phyloP scores from a whole-genome alignment of 2,329 filamentous ascomycete genomes.

The Trichoderma sp. region DNA sequence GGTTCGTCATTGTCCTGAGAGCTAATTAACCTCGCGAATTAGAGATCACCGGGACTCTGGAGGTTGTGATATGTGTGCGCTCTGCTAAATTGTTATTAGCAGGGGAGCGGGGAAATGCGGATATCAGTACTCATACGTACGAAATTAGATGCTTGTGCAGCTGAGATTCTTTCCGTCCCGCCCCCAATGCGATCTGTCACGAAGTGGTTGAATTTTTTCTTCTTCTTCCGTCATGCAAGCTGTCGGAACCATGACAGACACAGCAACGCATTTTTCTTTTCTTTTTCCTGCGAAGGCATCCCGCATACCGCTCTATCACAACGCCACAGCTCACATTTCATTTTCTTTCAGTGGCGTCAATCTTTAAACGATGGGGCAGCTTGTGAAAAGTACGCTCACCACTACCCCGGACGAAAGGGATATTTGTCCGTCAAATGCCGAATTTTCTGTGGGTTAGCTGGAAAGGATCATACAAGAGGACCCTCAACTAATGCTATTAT shows the following conservation, averaged over 20 bases:
- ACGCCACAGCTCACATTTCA: background rate
- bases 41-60: background rate
- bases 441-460: background rate
- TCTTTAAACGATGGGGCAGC: background rate
- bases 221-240: background rate
- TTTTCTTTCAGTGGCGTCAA: background rate
- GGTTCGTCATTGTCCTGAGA: background rate
- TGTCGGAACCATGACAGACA: background rate
- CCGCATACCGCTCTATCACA: background rate
- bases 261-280: background rate
- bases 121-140: background rate
- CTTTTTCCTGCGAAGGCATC: background rate
- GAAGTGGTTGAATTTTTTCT: background rate
- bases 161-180: background rate
- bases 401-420: background rate
- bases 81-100: background rate
- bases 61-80: background rate
- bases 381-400: background rate
- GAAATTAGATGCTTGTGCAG: background rate
- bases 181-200: constrained; percentile 6
- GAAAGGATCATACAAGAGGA: background rate
- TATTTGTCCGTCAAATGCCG: background rate
- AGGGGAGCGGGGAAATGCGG: background rate
- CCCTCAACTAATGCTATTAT: background rate
- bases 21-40: background rate